Percentiles rank a stretch among this genome's conserved stretches.
Conservation (phyloP, 1,139 yeast species). For the Candida sanyaensis region DNA sequence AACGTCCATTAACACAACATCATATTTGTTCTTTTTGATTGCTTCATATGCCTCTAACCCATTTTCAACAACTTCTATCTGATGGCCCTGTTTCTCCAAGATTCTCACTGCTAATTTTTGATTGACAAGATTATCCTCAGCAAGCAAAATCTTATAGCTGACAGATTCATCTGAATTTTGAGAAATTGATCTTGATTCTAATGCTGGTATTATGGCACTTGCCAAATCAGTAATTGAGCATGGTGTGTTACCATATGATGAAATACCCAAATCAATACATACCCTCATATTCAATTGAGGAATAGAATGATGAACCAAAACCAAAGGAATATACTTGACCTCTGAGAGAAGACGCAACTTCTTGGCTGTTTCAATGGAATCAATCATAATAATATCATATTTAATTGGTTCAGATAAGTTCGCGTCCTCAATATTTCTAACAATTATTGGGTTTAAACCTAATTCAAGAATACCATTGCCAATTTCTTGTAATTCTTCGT, state of each 20-base stretch:
- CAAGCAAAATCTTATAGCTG: slow-evolving; percentile 72
- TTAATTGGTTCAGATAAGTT: slow-evolving; percentile 55
- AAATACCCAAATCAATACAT: slow-evolving; percentile 83
- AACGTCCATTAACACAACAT: slow-evolving; percentile 88
- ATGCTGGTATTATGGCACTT: slow-evolving; percentile 78
- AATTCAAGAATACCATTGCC: slow-evolving; percentile 41
- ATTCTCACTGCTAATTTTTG: slow-evolving; percentile 85
- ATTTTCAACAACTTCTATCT: slow-evolving; percentile 81
- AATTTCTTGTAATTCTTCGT: slow-evolving; percentile 49
- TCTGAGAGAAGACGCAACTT: slow-evolving; percentile 67
- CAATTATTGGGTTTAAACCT: slow-evolving; percentile 52
- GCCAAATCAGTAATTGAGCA: slow-evolving; percentile 81
- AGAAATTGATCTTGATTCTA: slow-evolving; percentile 80
- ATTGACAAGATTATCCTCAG: slow-evolving; percentile 85
- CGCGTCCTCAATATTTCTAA: slow-evolving; percentile 52
- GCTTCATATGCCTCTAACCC: slow-evolving; percentile 84
- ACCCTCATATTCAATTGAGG: slow-evolving; percentile 80
- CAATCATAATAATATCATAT: slow-evolving; percentile 81
- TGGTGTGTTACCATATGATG: slow-evolving; percentile 87
- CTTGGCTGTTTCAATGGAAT: slow-evolving; percentile 73
- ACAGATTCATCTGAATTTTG: slow-evolving; percentile 78
- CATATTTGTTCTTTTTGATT: slow-evolving; percentile 63
- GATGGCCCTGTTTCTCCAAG: slow-evolving; percentile 79
- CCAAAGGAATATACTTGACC: slow-evolving; percentile 81
- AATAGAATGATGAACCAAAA: slow-evolving; percentile 71